Evolutionary conservation across 2,329 filamentous ascomycete species (phyloP).

Genomic region (Aschersonia sp.): DNA sequence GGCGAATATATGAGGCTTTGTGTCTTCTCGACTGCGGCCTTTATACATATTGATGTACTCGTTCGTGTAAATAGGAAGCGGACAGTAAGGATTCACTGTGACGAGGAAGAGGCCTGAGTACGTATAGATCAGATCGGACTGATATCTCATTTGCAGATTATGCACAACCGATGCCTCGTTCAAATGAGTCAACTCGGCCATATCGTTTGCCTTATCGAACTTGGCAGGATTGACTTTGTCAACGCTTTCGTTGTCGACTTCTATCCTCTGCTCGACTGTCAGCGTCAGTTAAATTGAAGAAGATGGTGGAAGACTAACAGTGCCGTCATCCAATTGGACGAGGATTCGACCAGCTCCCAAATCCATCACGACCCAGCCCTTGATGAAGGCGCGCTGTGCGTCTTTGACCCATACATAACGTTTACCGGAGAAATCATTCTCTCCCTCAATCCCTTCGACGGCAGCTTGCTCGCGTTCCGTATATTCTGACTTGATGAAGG

Average conservation of each 20-base stretch:
- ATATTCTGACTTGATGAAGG: constrained; percentile 86
- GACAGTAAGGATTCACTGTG: constrained; percentile 92
- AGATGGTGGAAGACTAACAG: constrained; percentile 35
- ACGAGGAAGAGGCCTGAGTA: constrained; percentile 96
- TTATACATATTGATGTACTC: constrained; percentile 99
- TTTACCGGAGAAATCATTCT: constrained; percentile 98
- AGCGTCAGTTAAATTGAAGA: background rate
- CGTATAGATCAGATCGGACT: constrained; percentile 93
- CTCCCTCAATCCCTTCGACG: constrained; percentile 72
- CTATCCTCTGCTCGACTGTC: constrained; percentile 50
- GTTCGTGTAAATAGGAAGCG: constrained; percentile 86
- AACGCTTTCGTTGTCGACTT: constrained; percentile 72
- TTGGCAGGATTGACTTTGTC: constrained; percentile 99
- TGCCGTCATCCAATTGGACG: constrained; percentile 89
- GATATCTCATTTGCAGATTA: constrained; percentile 89
- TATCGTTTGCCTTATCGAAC: constrained; percentile 98
- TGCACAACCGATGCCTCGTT: constrained; percentile 98
- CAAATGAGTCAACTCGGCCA: constrained; percentile 95
- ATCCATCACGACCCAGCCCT: constrained; percentile 84
- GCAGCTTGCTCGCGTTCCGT: constrained; percentile 41
- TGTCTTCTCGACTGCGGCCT: constrained; percentile 80
- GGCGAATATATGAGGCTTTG: constrained; percentile 92
- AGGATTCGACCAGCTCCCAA: constrained; percentile 52
- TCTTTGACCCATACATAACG: constrained; percentile 97
- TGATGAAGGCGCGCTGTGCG: constrained; percentile 73